Evolutionary conservation across 139 green algal genomes (phyloP).

Genomic region (Picochlorum costavermella): DNA sequence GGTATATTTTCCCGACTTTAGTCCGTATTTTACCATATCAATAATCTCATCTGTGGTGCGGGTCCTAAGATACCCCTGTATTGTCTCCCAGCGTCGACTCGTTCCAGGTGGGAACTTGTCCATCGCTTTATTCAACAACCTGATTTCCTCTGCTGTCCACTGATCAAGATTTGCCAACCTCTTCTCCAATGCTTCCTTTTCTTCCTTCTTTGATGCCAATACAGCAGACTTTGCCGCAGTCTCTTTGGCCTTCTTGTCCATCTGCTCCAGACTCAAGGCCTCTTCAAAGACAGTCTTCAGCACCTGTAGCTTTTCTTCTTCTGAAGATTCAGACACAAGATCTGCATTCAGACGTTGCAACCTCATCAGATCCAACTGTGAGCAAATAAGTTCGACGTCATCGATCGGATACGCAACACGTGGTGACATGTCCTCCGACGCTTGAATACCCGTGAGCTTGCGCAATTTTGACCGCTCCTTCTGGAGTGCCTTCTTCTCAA

Average conservation of each 20-base stretch:
- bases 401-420: slow-evolving; percentile 26
- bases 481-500: slow-evolving; percentile 76
- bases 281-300: slow-evolving; percentile 8
- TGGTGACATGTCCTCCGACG: background rate
- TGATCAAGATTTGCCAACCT: slow-evolving; percentile 22
- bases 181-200: slow-evolving; percentile 18
- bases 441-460: slow-evolving; percentile 7
- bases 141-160: slow-evolving; percentile 48
- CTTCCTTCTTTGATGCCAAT: slow-evolving; percentile 2
- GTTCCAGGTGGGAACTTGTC: slow-evolving; percentile 82
- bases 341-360: slow-evolving; percentile 34
- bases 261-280: slow-evolving; percentile 16
- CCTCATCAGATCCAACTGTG: slow-evolving; percentile 29
- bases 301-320: slow-evolving; percentile 14
- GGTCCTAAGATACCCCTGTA: slow-evolving; percentile 69
- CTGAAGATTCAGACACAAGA: slow-evolving; percentile 15
- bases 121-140: slow-evolving; percentile 87
- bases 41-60: slow-evolving; percentile 73
- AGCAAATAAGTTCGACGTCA: slow-evolving; percentile 55
- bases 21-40: slow-evolving; percentile 76
- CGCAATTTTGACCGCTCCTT: slow-evolving; percentile 69
- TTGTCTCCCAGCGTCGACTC: slow-evolving; percentile 68
- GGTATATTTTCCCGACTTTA: slow-evolving; percentile 25
- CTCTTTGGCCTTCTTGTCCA: slow-evolving; percentile 17
- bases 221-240: slow-evolving; percentile 27